A percentile compares a stretch with the other conserved stretches of the same genome.
Evolutionary conservation across 306 rosid species (phyloP).

Genomic region (Clitoria ternatea): DNA sequence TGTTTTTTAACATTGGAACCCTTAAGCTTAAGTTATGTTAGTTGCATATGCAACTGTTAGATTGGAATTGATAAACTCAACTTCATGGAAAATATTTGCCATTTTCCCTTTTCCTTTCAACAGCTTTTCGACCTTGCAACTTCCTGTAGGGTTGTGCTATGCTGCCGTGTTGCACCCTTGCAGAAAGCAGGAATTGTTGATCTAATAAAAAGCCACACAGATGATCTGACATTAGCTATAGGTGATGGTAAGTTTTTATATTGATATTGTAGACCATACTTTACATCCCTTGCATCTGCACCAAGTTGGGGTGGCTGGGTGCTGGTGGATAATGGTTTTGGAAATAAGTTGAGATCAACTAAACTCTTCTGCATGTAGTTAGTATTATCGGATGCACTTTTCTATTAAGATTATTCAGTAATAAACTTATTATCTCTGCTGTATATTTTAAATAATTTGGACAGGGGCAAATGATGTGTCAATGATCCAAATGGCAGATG

Average conservation of each 20-base stretch:
- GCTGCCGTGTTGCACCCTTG: slow-evolving; percentile 94
- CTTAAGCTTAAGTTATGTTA: not conserved
- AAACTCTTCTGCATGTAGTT: not conserved
- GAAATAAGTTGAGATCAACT: not conserved
- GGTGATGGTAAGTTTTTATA: slow-evolving; percentile 22
- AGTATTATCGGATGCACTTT: not conserved
- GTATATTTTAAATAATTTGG: not conserved
- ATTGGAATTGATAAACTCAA: not conserved
- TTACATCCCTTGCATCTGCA: not conserved
- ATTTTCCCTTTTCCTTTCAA: slow-evolving; percentile 20
- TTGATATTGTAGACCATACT: not conserved
- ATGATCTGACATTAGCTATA: slow-evolving; percentile 67
- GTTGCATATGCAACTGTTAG: not conserved
- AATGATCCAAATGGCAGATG: slow-evolving; percentile 98
- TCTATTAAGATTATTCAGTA: not conserved
- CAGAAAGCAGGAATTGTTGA: slow-evolving; percentile 94
- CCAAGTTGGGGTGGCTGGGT: not conserved
- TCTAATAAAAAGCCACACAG: slow-evolving; percentile 65
- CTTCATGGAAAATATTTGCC: slow-evolving; percentile 3
- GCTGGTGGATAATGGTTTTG: not conserved
- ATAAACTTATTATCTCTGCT: slow-evolving; percentile 4
- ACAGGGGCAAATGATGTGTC: slow-evolving; percentile 91
- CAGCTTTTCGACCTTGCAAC: slow-evolving; percentile 88
- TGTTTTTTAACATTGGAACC: not conserved
- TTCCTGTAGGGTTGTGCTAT: slow-evolving; percentile 69